A percentile compares a stretch with the other conserved stretches of the same genome.
Evolutionary conservation across 345 rosid genomes (phyloP).

Genomic region (Raphanus sativus): DNA sequence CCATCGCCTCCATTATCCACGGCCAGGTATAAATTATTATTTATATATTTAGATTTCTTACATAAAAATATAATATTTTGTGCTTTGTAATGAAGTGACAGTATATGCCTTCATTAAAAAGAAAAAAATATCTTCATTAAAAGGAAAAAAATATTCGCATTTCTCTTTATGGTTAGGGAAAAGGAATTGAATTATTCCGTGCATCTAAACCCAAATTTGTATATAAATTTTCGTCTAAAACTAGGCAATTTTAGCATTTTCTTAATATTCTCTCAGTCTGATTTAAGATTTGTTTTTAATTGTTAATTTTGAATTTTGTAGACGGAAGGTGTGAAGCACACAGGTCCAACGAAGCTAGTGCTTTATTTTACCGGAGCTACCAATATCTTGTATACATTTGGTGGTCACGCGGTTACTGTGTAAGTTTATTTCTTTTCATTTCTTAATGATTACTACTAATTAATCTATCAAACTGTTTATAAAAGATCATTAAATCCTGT

Average conservation of each 20-base stretch:
- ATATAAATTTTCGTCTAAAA: neutral
- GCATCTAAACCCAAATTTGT: slow-evolving; percentile 21
- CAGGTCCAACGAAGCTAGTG: slow-evolving; percentile 79
- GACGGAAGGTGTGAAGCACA: slow-evolving; percentile 66
- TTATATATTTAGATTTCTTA: neutral
- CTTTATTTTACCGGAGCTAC: slow-evolving; percentile 99
- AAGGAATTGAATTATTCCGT: slow-evolving; percentile 17
- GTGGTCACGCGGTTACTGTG: slow-evolving; percentile 99
- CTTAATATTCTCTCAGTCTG: neutral
- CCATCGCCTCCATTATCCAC: slow-evolving; percentile 72
- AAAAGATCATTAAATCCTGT: slow-evolving; percentile 25
- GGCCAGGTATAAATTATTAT: slow-evolving; percentile 57
- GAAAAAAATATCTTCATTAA: neutral
- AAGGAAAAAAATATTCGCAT: slow-evolving; percentile 11
- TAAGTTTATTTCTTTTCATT: slow-evolving; percentile 40
- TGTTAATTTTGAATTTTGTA: slow-evolving; percentile 22
- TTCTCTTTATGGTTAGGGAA: slow-evolving; percentile 26
- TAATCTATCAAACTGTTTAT: too few species aligned
- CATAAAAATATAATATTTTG: neutral
- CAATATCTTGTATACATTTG: slow-evolving; percentile 92
- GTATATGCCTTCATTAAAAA: slow-evolving; percentile 19
- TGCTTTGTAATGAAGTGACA: slow-evolving; percentile 40
- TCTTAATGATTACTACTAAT: slow-evolving; percentile 8
- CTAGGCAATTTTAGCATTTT: neutral
- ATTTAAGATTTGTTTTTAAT: neutral